phyloP scores from a whole-genome alignment of 2,329 filamentous ascomycete species.

The Shiraia bambusicola region DNA sequence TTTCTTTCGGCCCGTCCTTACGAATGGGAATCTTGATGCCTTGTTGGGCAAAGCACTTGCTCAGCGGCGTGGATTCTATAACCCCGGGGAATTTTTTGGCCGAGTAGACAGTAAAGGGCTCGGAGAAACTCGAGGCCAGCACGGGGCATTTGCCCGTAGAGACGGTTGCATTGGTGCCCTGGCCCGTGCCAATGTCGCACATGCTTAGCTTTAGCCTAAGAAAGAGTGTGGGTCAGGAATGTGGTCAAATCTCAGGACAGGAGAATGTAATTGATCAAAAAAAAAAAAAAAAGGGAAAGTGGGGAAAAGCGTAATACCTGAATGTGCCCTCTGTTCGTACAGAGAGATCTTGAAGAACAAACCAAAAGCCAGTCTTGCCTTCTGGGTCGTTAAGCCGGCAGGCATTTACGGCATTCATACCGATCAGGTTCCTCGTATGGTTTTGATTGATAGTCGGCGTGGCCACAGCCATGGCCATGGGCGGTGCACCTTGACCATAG shows the following conservation, averaged over 20 bases:
- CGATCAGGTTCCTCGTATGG: slow-evolving; percentile 92
- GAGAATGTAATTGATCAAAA: slow-evolving; percentile 12
- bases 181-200: slow-evolving; percentile 72
- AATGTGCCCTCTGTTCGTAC: slow-evolving; percentile 91
- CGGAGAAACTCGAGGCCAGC: slow-evolving; percentile 81
- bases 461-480: slow-evolving; percentile 16
- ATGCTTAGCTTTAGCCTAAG: slow-evolving; percentile 72
- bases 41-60: slow-evolving; percentile 89
- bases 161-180: slow-evolving; percentile 57
- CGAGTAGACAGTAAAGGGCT: slow-evolving; percentile 89
- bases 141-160: slow-evolving; percentile 79
- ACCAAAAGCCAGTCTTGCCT: slow-evolving; percentile 89
- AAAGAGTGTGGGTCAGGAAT: no score
- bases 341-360: slow-evolving; percentile 91
- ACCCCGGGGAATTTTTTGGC: slow-evolving; percentile 99
- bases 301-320: no score
- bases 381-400: slow-evolving; percentile 77
- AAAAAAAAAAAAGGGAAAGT: slow-evolving; percentile 17
- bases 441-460: slow-evolving; percentile 55
- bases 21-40: slow-evolving; percentile 96
- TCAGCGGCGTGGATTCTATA: slow-evolving; percentile 86
- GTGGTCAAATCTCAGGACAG: no score
- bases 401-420: slow-evolving; percentile 84
- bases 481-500: slow-evolving; percentile 11
- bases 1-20: slow-evolving; percentile 69